Evolutionary conservation across 139 green algal species (phyloP), one percentile per base, ranked within the genome.

Genomic region (Chlorella sorokiniana): DNA sequence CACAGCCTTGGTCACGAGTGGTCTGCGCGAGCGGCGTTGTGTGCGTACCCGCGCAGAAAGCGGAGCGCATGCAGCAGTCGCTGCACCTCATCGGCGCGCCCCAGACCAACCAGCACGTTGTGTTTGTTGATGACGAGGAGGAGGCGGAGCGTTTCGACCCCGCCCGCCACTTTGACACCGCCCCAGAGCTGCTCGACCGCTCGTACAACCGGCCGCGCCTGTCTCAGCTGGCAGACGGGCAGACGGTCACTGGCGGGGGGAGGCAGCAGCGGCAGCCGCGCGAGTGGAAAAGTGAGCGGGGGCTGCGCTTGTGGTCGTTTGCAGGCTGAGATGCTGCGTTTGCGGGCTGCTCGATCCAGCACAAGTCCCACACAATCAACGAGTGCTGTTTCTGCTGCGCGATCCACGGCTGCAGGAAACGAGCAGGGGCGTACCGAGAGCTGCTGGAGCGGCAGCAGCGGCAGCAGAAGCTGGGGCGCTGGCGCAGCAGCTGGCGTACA

Each of bases 61-160:
- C 95, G 7, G 89, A 97, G 79, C 75, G 83, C 37, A 52, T 99
- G 61, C 83, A 90, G 69, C 73, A 85, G 42, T 89, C 83, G 4
- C 89, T 99, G 61, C 96, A 99, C 88, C 87, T 95, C 48, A 90
- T 99, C 18, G 95, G 96, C 37, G 84, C 83, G 14, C 76, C 86
- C 4, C 23, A 73, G 1, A 31, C 42, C 67, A 87, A 83, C 76
- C 84, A 87, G 73, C 90, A 95, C 81, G 91, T 83, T 4, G 87
- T 98, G 20, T 98, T 98, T 89, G 91, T 96, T 25, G 92, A 96
- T 70, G 76, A 80, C 38, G 75, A 86, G 54, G 61, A 69, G 41
- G 88, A 92, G 41, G 86, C 82, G 35, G 67, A 82, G 9, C 25
- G 35, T 0, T 98, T 98, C 80, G 82, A 91, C 51, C 72, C 94